phyloP scores from a whole-genome alignment of 2,329 filamentous ascomycete species.

The Aspergillus brasiliensis region DNA sequence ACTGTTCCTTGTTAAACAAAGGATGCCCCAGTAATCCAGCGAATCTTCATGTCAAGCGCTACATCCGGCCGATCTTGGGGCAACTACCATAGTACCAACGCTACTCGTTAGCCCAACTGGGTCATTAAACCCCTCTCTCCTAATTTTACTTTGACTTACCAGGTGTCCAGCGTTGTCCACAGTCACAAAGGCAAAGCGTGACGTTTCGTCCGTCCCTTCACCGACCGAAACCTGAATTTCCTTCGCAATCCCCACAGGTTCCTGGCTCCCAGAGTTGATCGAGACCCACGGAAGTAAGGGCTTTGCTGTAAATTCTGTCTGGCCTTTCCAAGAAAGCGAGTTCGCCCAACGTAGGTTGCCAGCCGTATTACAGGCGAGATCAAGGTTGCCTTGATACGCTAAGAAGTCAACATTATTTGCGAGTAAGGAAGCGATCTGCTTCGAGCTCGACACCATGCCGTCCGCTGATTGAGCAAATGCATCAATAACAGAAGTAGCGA shows the following conservation, averaged over 20 bases:
- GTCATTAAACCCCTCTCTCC: background rate
- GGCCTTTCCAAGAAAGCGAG: slow-evolving; percentile 27
- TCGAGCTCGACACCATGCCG: slow-evolving; percentile 11
- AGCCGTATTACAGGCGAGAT: slow-evolving; percentile 31
- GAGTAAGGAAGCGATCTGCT: slow-evolving; percentile 11
- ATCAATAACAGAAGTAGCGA: slow-evolving; percentile 7
- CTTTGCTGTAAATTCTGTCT: slow-evolving; percentile 23
- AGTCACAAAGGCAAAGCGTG: slow-evolving; percentile 18
- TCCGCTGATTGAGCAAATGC: slow-evolving; percentile 19
- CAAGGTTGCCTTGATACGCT: slow-evolving; percentile 29
- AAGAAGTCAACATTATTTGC: slow-evolving; percentile 21
- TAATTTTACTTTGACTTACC: slow-evolving; percentile 1
- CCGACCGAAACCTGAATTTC: slow-evolving; percentile 8
- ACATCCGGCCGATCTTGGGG: slow-evolving; percentile 16
- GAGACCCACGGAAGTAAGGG: slow-evolving; percentile 20
- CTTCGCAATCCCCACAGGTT: slow-evolving; percentile 11
- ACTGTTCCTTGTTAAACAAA: slow-evolving; percentile 19
- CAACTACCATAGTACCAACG: slow-evolving; percentile 3
- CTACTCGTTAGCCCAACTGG: background rate
- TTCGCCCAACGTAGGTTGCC: slow-evolving; percentile 26
- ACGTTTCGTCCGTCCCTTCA: background rate
- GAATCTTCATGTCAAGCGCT: slow-evolving; percentile 19
- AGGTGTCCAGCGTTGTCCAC: slow-evolving; percentile 18
- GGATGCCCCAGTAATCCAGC: slow-evolving; percentile 47
- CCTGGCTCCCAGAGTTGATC: slow-evolving; percentile 1